Percentiles rank a stretch among this genome's conserved stretches.
Evolutionary conservation across 2,329 filamentous ascomycete genomes (phyloP).

Genomic region (Aspergillus eucalypticola): DNA sequence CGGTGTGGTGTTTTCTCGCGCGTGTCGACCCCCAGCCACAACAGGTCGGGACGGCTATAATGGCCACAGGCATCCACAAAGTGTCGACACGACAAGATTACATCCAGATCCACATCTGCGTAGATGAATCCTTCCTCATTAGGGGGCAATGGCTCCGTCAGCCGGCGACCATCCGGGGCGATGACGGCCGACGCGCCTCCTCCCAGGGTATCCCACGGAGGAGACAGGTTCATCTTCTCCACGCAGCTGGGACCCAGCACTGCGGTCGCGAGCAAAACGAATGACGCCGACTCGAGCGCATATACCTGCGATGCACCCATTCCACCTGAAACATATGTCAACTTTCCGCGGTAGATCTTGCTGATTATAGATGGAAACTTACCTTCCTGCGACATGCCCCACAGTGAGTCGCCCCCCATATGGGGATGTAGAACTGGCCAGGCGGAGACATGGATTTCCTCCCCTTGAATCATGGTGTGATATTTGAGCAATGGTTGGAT

Average conservation of each 20-base stretch:
- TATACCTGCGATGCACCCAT: background rate
- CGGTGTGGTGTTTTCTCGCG: background rate
- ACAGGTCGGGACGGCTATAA: background rate
- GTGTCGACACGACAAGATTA: background rate
- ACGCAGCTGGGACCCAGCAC: background rate
- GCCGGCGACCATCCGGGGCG: background rate
- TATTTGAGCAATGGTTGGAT: background rate
- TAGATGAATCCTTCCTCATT: background rate
- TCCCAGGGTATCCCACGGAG: background rate
- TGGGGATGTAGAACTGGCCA: background rate
- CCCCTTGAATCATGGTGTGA: background rate
- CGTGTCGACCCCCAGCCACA: background rate
- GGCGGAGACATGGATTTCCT: conserved; percentile 2
- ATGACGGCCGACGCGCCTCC: background rate
- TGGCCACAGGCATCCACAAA: conserved; percentile 2
- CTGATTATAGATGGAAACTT: background rate
- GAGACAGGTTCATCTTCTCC: background rate
- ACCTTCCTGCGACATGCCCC: conserved; percentile 1
- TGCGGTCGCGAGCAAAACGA: background rate
- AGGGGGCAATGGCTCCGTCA: background rate
- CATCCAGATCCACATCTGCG: background rate
- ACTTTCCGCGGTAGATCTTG: background rate
- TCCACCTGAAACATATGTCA: background rate
- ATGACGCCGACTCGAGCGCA: background rate
- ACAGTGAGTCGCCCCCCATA: background rate